These are phyloP conservation scores for Aspergillus cavernicola DNA, from an alignment of 495 filamentous ascomycete species.

Conservation along the genomic window DNA sequence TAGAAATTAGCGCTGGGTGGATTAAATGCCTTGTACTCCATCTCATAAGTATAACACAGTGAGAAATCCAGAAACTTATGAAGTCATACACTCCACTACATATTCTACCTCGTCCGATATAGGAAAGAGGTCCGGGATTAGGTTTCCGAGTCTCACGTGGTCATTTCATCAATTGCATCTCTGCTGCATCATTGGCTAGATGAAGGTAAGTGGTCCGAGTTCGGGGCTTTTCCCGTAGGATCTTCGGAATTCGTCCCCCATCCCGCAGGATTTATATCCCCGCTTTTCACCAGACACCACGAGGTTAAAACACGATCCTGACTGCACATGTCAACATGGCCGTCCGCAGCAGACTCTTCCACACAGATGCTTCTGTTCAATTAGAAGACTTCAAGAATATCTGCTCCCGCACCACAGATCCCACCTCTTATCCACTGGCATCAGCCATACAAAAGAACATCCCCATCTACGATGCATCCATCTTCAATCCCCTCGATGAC, in stretches of 20 bases:
- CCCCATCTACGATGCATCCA: slow-evolving; percentile 47
- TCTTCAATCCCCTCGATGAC: slow-evolving; percentile 21
- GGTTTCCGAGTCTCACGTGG: slow-evolving; percentile 16
- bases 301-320: no score
- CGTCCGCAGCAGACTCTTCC: slow-evolving; percentile 20
- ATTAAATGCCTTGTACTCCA: no score
- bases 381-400: slow-evolving; percentile 41
- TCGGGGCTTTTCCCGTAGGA: no score
- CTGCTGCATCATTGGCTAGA: no score
- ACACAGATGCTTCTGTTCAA: slow-evolving; percentile 12
- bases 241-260: neutral
- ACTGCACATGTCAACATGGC: neutral
- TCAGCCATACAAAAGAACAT: slow-evolving; percentile 40
- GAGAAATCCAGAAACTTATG: neutral
- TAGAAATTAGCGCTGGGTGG: neutral
- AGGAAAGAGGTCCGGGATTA: slow-evolving; percentile 3
- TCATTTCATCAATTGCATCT: neutral
- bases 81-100: no score
- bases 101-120: no score
- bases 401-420: slow-evolving; percentile 33
- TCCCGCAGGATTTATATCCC: neutral
- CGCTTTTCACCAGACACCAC: no score
- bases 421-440: slow-evolving; percentile 41
- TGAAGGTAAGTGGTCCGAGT: no score
- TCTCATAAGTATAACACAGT: no score